Base-by-base conservation (phyloP, 2,329 filamentous ascomycete species). In the Tolypocladium ophioglossoides region DNA sequence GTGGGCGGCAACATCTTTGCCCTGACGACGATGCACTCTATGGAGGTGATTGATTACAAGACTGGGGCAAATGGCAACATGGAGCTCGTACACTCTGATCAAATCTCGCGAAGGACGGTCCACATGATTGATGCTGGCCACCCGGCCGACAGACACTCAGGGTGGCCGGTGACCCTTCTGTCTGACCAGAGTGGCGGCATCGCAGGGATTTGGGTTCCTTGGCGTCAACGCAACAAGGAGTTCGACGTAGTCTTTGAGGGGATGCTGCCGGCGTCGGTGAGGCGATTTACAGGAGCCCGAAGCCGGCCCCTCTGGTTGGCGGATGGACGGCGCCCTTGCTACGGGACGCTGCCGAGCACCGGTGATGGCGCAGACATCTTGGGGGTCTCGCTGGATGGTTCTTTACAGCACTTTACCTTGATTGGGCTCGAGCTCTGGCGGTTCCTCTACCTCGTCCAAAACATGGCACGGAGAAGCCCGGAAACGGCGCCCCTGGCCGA, bases 381-480 rank as follows among this genome's bases (percentile, higher is more conserved):
- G 37, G 89, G 87, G 1, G 74, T 85, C 8, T 80, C 80, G 8
- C 76, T 90, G 37, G 83, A 89, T 62, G 89, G 89, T 1, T 82
- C 84, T 0, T 63, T 91, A 27, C 81, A 82, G 57, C 80, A 86
- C 54, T 86, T 96, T 61, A 79, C 79, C 1, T 70, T 91, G 16
- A 70, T 97, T 0, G 72, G 77, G 11, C 63, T 78, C 20, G 69
- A 79, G 2, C 78, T 85, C 9, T 87, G 86, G 81, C 76, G 78
- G 8, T 74, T 95, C 4, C 74, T 97, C 6, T 78, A 79, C 55
- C 83, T 92, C 58, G 65, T 96, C 1, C 85, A 95, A 63, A 85
- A 86, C 55, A 66, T 95, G 50, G 83, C 81, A 32, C 67, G 77
- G 49, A 66, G 69, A 30, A 78, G 76, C 30, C 62, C 67, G 8